A percentile compares a stretch with the other conserved stretches of the same genome.
Evolutionary conservation across 2,329 filamentous ascomycete genomes (phyloP).

Genomic region (Neofusicoccum sp.): DNA sequence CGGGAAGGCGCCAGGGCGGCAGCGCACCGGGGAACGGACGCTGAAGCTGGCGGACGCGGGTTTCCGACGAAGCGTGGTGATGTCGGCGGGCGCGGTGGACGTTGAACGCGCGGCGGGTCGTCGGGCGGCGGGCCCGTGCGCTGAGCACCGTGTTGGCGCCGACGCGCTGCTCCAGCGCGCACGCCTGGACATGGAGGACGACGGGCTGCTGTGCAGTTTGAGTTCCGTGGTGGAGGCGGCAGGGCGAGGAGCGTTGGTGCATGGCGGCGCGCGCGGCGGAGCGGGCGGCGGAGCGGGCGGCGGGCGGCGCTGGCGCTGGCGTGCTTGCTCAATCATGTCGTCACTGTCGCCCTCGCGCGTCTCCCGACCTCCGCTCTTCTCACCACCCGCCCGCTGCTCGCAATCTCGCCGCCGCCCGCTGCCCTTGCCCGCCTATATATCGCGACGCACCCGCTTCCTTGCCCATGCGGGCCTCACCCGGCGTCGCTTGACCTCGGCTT

Average conservation of each 20-base stretch:
- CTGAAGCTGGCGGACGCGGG: no score
- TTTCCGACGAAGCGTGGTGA: no score
- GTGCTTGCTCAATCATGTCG: conserved; percentile 4
- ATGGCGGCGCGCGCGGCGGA: background rate
- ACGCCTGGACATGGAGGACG: background rate
- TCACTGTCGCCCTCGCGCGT: background rate
- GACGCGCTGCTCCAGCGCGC: background rate
- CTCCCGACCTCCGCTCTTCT: no score
- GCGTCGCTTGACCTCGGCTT: background rate
- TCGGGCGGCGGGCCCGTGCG: conserved; percentile 1
- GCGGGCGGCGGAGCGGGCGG: background rate
- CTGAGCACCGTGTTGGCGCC: background rate
- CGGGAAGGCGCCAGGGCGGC: background rate
- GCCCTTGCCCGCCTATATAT: background rate
- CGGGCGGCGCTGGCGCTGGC: background rate
- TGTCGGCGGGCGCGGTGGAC: background rate
- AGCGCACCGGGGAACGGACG: no score
- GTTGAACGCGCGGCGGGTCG: conserved; percentile 9
- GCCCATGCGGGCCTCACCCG: background rate
- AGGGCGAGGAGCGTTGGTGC: background rate
- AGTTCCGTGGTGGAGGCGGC: background rate
- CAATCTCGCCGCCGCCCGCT: background rate
- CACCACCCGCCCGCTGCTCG: background rate
- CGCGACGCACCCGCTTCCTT: background rate
- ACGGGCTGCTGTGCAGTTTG: background rate